Evolutionary conservation across 2,329 filamentous ascomycete species (phyloP).

Genomic region (Talaromyces atroroseus): DNA sequence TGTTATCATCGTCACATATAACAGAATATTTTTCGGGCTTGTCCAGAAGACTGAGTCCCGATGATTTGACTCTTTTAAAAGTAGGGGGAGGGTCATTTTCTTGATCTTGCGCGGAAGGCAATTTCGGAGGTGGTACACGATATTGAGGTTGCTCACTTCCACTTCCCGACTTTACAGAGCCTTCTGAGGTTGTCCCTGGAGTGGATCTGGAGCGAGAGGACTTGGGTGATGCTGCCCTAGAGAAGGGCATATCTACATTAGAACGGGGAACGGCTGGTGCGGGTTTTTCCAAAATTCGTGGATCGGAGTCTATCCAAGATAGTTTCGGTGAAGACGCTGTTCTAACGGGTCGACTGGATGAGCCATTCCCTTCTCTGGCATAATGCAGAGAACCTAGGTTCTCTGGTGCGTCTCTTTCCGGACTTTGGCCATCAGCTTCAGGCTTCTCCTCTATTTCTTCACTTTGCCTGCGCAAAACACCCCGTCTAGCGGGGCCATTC

Average conservation of each 20-base stretch:
- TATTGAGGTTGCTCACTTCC: slow-evolving; percentile 51
- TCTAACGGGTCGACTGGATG: slow-evolving; percentile 21
- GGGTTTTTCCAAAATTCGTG: slow-evolving; percentile 20
- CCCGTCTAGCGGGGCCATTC: slow-evolving; percentile 72
- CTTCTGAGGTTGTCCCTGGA: slow-evolving; percentile 38
- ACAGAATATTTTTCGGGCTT: slow-evolving; percentile 52
- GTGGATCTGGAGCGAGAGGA: slow-evolving; percentile 32
- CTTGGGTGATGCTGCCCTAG: slow-evolving; percentile 31
- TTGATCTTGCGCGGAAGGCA: slow-evolving; percentile 67
- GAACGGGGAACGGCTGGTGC: slow-evolving; percentile 19
- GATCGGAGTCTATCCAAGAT: slow-evolving; percentile 33
- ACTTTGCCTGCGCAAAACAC: slow-evolving; percentile 56
- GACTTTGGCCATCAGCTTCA: slow-evolving; percentile 24
- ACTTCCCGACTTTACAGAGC: slow-evolving; percentile 36
- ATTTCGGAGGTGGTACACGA: slow-evolving; percentile 50
- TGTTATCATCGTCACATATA: slow-evolving; percentile 44
- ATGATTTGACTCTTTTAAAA: slow-evolving; percentile 58
- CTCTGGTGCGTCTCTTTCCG: slow-evolving; percentile 24
- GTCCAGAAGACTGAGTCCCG: slow-evolving; percentile 51
- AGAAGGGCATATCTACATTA: slow-evolving; percentile 26
- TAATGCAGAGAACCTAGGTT: slow-evolving; percentile 20
- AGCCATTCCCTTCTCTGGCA: slow-evolving; percentile 24
- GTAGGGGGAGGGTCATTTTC: slow-evolving; percentile 75
- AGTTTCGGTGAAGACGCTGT: slow-evolving; percentile 30
- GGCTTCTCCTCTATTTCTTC: slow-evolving; percentile 55